phyloP scores from a whole-genome alignment of 345 rosid genomes.

The Rhizophora mangle region DNA sequence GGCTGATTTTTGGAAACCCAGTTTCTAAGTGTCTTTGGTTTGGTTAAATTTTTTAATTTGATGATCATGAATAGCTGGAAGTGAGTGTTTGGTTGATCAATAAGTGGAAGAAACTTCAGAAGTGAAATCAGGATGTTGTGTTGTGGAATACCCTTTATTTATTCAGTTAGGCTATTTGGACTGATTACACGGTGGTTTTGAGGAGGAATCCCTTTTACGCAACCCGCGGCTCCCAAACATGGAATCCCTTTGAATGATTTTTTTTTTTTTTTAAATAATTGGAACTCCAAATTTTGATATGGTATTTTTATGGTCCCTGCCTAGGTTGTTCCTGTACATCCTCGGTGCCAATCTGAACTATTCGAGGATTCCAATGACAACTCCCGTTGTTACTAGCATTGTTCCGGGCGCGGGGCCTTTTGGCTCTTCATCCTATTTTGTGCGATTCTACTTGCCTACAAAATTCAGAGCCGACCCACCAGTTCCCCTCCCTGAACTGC shows the following conservation, averaged over 20 bases:
- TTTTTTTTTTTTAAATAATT: too few species aligned
- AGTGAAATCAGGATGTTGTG: too few species aligned
- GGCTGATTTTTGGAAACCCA: neutral
- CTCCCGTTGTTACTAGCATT: conserved; percentile 51
- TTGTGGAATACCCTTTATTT: too few species aligned
- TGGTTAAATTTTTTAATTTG: neutral
- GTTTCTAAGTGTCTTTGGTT: neutral
- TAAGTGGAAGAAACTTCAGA: too few species aligned
- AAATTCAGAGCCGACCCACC: conserved; percentile 58
- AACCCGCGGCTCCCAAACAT: too few species aligned
- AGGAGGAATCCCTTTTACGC: too few species aligned
- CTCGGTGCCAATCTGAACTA: conserved; percentile 64
- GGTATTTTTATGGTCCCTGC: neutral
- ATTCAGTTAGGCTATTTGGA: too few species aligned
- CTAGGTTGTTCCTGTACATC: conserved; percentile 58
- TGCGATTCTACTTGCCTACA: conserved; percentile 49
- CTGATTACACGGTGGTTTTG: too few species aligned
- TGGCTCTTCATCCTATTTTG: conserved; percentile 47
- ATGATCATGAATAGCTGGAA: neutral
- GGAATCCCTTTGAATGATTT: too few species aligned
- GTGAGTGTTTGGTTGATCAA: neutral
- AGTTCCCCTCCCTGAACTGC: conserved; percentile 49
- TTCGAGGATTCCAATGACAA: conserved; percentile 57
- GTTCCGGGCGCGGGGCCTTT: conserved; percentile 60
- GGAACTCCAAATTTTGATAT: too few species aligned